Conservation (phyloP, 805 yeast genomes). For the Wickerhamomyces kurtzmanii region DNA sequence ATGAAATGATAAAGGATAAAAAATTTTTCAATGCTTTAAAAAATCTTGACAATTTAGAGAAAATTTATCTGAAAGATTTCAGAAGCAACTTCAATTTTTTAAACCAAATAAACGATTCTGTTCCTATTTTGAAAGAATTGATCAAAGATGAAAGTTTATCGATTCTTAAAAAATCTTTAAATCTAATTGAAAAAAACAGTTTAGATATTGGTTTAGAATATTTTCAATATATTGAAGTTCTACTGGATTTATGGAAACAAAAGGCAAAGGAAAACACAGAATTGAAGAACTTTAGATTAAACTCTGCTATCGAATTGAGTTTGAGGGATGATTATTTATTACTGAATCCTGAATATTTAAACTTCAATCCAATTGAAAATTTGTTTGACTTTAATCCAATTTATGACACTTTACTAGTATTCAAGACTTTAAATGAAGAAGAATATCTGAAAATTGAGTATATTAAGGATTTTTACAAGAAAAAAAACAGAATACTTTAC, state of each 20-base stretch:
- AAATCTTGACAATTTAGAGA: conserved; percentile 64
- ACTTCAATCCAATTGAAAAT: conserved; percentile 16
- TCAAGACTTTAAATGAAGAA: conserved; percentile 58
- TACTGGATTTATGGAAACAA: conserved; percentile 52
- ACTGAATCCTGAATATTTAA: conserved; percentile 40
- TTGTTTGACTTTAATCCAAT: conserved; percentile 59
- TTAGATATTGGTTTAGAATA: conserved; percentile 46
- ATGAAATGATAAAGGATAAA: conserved; percentile 64
- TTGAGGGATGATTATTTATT: conserved; percentile 47
- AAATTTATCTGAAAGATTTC: conserved; percentile 58
- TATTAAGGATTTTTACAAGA: conserved; percentile 60
- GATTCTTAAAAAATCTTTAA: conserved; percentile 54
- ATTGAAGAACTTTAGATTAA: conserved; percentile 53
- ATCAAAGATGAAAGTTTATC: conserved; percentile 69
- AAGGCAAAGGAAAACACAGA: conserved; percentile 32
- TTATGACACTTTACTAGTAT: conserved; percentile 77
- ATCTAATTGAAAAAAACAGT: conserved; percentile 32
- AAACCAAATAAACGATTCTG: conserved; percentile 58
- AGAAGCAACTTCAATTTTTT: conserved; percentile 69
- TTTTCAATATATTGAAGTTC: conserved; percentile 39
- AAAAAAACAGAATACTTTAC: conserved; percentile 61
- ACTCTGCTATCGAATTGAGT: conserved; percentile 79
- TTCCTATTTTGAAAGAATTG: conserved; percentile 65
- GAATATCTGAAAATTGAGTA: conserved; percentile 54
- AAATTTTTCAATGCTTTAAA: conserved; percentile 83